phyloP scores from a whole-genome alignment of 108 stramenopile genomes.

The Cylindrotheca fusiformis region DNA sequence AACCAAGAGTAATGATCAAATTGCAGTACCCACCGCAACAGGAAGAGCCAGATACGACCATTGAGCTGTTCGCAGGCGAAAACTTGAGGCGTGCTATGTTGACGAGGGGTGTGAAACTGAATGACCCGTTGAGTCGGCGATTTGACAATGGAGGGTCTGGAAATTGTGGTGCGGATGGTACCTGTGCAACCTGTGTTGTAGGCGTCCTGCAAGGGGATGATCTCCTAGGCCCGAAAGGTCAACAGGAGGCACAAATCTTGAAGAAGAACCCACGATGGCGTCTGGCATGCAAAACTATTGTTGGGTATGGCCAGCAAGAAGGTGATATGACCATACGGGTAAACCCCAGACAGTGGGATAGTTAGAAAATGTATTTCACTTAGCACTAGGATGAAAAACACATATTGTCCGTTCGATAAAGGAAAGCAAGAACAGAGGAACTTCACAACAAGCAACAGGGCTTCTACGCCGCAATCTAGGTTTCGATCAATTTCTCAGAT shows the following conservation, averaged over 20 bases:
- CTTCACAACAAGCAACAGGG: no score
- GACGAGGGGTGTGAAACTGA: conserved; percentile 69
- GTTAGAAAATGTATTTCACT: background rate
- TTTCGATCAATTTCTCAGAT: conserved; percentile 28
- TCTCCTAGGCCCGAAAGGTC: conserved; percentile 48
- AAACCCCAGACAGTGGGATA: conserved; percentile 67
- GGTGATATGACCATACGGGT: conserved; percentile 66
- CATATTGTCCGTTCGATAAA: no score
- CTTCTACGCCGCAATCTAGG: no score
- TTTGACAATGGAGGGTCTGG: conserved; percentile 52
- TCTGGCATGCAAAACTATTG: conserved; percentile 72
- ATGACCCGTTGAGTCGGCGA: conserved; percentile 58
- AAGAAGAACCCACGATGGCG: conserved; percentile 64
- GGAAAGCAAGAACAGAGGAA: no score
- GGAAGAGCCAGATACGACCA: conserved; percentile 49
- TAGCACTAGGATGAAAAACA: no score
- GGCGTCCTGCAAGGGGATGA: conserved; percentile 50
- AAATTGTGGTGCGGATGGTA: conserved; percentile 67
- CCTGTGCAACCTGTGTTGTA: conserved; percentile 71
- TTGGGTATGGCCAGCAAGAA: conserved; percentile 73
- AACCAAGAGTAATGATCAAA: conserved; percentile 71
- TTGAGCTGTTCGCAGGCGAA: conserved; percentile 85
- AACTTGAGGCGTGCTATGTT: conserved; percentile 80
- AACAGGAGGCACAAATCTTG: conserved; percentile 64
- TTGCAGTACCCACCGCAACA: conserved; percentile 73